These are phyloP conservation scores for Sporormia fimetaria DNA, from an alignment of 495 filamentous ascomycete species.

Conservation along the genomic window DNA sequence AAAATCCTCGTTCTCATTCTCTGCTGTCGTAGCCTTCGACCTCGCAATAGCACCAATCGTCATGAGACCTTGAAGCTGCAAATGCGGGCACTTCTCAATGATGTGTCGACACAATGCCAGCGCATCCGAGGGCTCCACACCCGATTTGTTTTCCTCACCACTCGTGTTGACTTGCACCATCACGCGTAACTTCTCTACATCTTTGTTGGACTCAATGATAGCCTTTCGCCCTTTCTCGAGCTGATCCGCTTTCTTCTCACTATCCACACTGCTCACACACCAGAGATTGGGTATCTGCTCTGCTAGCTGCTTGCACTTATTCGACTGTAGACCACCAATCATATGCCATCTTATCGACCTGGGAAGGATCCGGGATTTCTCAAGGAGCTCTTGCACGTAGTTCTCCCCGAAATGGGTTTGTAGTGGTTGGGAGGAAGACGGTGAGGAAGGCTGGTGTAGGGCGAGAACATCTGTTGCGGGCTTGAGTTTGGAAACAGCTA, in stretches of 20 bases:
- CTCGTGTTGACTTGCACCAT: constrained; percentile 95
- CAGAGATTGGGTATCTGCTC: constrained; percentile 78
- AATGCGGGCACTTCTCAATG: constrained; percentile 53
- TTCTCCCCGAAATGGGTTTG: constrained; percentile 94
- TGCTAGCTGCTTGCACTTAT: constrained; percentile 82
- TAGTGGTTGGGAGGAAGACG: constrained; percentile 5
- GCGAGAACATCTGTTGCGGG: constrained; percentile 79
- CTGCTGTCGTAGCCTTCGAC: constrained; percentile 52
- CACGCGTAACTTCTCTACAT: constrained; percentile 46
- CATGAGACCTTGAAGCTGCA: constrained; percentile 78
- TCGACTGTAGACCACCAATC: constrained; percentile 81
- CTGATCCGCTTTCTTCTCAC: constrained; percentile 69
- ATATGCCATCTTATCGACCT: constrained; percentile 83
- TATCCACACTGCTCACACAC: constrained; percentile 84
- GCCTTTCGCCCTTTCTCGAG: constrained; percentile 66
- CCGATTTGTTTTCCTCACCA: constrained; percentile 74
- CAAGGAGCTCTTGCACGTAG: constrained; percentile 81
- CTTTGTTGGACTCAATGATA: constrained; percentile 22
- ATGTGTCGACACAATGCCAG: constrained; percentile 55
- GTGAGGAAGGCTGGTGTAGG: constrained; percentile 46
- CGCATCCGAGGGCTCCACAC: constrained; percentile 52
- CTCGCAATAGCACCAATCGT: constrained; percentile 91
- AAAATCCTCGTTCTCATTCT: constrained; percentile 88
- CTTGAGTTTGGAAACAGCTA: constrained; percentile 92
- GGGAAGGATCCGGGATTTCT: constrained; percentile 74